A percentile compares a stretch with the other conserved stretches of the same genome.
Evolutionary conservation across 345 rosid genomes (phyloP).

Genomic region (Durio zibethinus): DNA sequence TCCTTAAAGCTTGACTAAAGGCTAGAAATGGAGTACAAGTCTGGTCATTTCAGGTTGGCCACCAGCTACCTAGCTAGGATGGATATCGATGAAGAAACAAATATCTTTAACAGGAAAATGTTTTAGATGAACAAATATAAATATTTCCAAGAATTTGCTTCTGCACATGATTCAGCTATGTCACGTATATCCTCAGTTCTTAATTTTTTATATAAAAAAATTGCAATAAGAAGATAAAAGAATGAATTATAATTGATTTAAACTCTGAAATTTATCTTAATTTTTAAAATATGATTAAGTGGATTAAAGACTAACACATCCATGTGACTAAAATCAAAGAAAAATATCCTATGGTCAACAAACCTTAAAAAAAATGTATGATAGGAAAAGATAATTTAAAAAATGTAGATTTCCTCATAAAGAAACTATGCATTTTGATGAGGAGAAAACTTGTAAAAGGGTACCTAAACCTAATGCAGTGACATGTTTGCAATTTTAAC

Average conservation of each 20-base stretch:
- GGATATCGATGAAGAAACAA: neutral
- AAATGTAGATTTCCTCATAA: neutral
- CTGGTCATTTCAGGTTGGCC: neutral
- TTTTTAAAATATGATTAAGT: neutral
- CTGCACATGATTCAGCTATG: too few relatives aligned
- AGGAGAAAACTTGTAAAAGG: neutral
- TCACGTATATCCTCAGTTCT: too few relatives aligned
- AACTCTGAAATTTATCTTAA: too few relatives aligned
- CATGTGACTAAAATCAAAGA: neutral
- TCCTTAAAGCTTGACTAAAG: conserved; percentile 5
- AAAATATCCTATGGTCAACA: neutral
- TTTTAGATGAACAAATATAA: neutral
- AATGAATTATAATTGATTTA: too few relatives aligned
- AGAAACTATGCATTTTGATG: neutral
- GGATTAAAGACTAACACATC: neutral
- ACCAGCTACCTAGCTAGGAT: neutral
- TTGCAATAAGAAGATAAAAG: too few relatives aligned
- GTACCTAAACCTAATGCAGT: neutral
- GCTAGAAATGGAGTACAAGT: neutral
- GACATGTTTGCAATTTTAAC: neutral
- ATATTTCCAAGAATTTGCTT: neutral
- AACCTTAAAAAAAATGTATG: too few relatives aligned
- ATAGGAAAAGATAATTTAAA: too few relatives aligned
- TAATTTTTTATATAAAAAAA: too few relatives aligned
- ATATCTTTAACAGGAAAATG: neutral